Evolutionary conservation across 1,139 yeast genomes (phyloP), one percentile per base, ranked within the genome.

Genomic region (Candida sp.): DNA sequence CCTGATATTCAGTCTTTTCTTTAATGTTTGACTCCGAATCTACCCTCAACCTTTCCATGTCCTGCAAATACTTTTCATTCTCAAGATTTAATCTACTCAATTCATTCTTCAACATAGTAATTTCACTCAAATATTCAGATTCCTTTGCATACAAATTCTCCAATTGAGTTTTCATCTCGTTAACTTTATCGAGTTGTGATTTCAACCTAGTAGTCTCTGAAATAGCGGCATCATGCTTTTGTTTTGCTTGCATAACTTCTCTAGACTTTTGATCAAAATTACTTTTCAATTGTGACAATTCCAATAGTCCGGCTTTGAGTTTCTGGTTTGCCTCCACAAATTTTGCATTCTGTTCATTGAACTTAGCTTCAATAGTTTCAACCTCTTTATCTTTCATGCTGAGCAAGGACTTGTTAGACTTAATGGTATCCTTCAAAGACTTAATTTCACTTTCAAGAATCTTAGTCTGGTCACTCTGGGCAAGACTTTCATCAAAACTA

Each of bases 11-110:
- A 1, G 49, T 40, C 42, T 61, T 66, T 2, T 63, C 53, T 33
- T 46, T 54, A 9, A 55, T 52, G 21, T 57, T 47, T 9, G 53
- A 43, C 12, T 73, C 79, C 36, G 69, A 66, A 38, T 80, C 82
- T 5, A 55, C 44, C 42, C 67, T 66, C 29, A 73, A 52, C 35
- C 52, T 48, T 27, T 56, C 53, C 23, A 58, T 49, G 4, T 49
- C 49, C 5, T 46, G 40, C n/a, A 59, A 44, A 2, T 51, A 32
- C n/a, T 54, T 48, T 34, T 51, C 51, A 34, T 53, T 51, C 5
- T 45, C 40, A 6, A 42, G 33, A 8, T 46, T 40, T 2, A 42
- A 27, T 12, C 23, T 32, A 3, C 40, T 8, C 23, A 45, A 38
- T 30, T 44, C 32, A 19, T 43, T 30, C 38, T 42, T 48, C 38